phyloP scores from a whole-genome alignment of 2,329 filamentous ascomycete genomes.

The Leptodontidium sp. region DNA sequence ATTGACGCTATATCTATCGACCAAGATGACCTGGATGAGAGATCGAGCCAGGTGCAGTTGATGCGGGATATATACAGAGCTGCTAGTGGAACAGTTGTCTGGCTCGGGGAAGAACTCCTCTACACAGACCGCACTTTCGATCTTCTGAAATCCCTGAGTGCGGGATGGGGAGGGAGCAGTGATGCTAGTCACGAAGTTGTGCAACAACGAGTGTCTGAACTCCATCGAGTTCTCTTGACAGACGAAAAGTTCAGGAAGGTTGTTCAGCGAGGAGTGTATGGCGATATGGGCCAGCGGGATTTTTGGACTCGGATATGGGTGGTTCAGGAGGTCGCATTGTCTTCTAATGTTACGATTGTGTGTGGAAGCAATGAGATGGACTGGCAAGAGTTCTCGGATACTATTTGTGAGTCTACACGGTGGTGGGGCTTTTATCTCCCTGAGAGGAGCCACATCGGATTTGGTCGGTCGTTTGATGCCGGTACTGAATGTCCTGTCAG shows the following conservation, averaged over 20 bases:
- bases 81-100: neutral
- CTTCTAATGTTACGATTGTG: neutral
- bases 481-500: conserved; percentile 2
- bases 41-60: conserved; percentile 12
- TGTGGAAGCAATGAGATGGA: conserved; percentile 12
- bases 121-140: neutral
- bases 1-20: conserved; percentile 22
- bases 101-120: neutral
- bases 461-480: neutral
- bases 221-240: neutral
- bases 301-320: conserved; percentile 18
- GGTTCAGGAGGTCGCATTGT: conserved; percentile 15
- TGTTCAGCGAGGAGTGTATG: neutral
- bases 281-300: neutral
- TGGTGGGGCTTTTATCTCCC: neutral
- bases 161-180: neutral
- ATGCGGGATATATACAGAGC: conserved; percentile 17
- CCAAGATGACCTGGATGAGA: conserved; percentile 15
- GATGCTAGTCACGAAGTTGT: neutral
- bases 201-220: neutral
- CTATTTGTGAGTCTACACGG: neutral
- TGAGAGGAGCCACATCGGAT: neutral
- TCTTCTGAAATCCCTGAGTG: neutral
- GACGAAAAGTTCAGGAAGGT: neutral
- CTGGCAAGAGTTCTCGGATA: conserved; percentile 4